Base-by-base conservation (phyloP, 257 asterid species). In the Forsythia suspensa region DNA sequence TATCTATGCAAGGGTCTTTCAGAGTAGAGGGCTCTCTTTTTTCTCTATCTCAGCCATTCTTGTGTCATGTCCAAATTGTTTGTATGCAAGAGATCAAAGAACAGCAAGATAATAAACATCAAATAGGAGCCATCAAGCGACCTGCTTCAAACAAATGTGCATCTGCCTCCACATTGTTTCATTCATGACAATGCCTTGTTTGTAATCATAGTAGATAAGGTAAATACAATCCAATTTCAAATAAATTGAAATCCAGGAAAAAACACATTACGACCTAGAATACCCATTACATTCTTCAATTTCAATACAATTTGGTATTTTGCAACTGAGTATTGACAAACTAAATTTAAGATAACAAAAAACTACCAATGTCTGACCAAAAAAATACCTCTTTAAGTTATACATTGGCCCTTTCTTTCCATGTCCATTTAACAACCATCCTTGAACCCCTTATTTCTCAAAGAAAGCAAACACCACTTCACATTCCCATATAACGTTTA, bases 391-490 rank as follows among this genome's bases (percentile, higher is more conserved):
- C 8, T 63, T 79, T 71, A 72, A 80, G 87, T 82, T 87, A 85
- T 88, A 85, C 66, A 77, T 87, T 75, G 78, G 77, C 83, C 79
- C 44, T 71, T 82, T 61, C 65, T 59, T 72, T 72, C 71, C 68
- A 73, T 21, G 71, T 68, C 80, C 80, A 80, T 69, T 76, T 79
- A 79, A 82, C 87, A 87, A 84, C 81, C 70, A 72, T 74, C 21
- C 73, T 51, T n/a, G 8, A 68, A 69, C 80, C 77, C 71, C 77
- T 75, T n/a, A 37, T 79, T 75, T 52, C 70, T 76, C 70, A 44
- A 72, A 76, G n/a, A 51, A 74, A 75, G 75, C 82, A 57, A 46
- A 37, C 72, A 79, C 61, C 71, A 79, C 57, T 74, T 44, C 84
- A 79, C 68, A 36, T 79, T 77, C 70, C 52, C 76, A 69, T 72